Conservation (phyloP, 2,329 filamentous ascomycete genomes). For the Phaeosphaeria sp. region DNA sequence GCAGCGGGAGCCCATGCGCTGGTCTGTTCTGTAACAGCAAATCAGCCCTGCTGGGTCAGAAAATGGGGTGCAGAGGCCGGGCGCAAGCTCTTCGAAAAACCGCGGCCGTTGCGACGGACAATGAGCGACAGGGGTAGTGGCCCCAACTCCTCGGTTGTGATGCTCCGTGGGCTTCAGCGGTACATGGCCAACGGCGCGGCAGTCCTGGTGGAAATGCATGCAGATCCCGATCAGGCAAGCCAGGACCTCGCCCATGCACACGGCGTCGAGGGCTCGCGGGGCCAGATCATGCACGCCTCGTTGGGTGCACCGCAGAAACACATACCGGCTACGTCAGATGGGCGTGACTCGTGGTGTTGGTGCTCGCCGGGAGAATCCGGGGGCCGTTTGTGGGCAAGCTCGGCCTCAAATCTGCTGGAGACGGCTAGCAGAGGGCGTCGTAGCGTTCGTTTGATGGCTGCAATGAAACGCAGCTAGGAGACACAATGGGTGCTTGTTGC, state of each 20-base stretch:
- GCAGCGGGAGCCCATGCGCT: not conserved
- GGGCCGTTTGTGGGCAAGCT: slow-evolving; percentile 11
- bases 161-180: slow-evolving; percentile 16
- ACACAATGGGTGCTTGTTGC: not conserved
- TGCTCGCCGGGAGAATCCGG: slow-evolving; percentile 17
- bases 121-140: slow-evolving; percentile 12
- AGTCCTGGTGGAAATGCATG: slow-evolving; percentile 10
- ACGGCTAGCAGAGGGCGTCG: not conserved
- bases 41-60: slow-evolving; percentile 1
- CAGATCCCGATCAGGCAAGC: slow-evolving; percentile 6
- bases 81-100: slow-evolving; percentile 1
- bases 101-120: slow-evolving; percentile 15
- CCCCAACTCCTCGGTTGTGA: slow-evolving; percentile 24
- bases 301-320: slow-evolving; percentile 3
- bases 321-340: slow-evolving; percentile 22
- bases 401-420: not conserved
- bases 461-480: not conserved
- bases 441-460: not conserved
- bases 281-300: slow-evolving; percentile 13
- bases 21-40: not conserved
- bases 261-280: not conserved
- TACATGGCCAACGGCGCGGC: slow-evolving; percentile 12
- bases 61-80: slow-evolving; percentile 3
- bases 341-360: not conserved
- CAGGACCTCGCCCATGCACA: slow-evolving; percentile 1